These are phyloP conservation scores for Nitzschia sp. DNA, from an alignment of 108 stramenopile species.

Conservation along the genomic window DNA sequence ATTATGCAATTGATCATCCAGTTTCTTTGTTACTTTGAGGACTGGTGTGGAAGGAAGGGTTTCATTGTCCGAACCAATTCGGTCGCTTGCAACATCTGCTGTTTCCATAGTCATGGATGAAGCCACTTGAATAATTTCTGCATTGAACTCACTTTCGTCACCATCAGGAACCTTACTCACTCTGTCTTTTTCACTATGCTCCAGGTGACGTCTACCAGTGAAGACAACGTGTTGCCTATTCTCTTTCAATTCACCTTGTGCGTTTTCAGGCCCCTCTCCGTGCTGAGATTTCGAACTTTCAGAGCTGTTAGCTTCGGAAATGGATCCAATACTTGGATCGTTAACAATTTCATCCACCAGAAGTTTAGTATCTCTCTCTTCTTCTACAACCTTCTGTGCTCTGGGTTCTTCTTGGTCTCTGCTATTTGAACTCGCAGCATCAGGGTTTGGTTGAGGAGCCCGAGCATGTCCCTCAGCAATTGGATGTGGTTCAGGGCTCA, in stretches of 20 bases:
- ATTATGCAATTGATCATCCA: neutral
- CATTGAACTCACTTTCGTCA: conserved; percentile 4
- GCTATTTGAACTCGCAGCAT: conserved; percentile 10
- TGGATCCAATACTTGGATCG: too few species aligned
- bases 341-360: too few species aligned
- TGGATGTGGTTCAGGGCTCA: too few species aligned
- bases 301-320: too few species aligned
- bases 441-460: conserved; percentile 11
- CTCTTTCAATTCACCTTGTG: neutral
- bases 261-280: too few species aligned
- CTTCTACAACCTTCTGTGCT: too few species aligned
- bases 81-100: neutral
- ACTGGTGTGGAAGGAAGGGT: neutral
- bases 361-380: too few species aligned
- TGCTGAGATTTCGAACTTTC: too few species aligned
- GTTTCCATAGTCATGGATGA: conserved; percentile 6
- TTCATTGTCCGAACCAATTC: neutral
- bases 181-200: neutral
- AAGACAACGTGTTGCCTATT: neutral
- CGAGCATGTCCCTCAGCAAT: neutral
- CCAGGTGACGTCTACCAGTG: neutral
- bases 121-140: conserved; percentile 8
- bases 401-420: neutral
- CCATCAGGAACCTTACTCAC: neutral
- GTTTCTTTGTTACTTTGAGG: neutral